Base-by-base conservation (phyloP, 768 basidiomycete species). In the Rhodosporidiobolus odoratus region DNA sequence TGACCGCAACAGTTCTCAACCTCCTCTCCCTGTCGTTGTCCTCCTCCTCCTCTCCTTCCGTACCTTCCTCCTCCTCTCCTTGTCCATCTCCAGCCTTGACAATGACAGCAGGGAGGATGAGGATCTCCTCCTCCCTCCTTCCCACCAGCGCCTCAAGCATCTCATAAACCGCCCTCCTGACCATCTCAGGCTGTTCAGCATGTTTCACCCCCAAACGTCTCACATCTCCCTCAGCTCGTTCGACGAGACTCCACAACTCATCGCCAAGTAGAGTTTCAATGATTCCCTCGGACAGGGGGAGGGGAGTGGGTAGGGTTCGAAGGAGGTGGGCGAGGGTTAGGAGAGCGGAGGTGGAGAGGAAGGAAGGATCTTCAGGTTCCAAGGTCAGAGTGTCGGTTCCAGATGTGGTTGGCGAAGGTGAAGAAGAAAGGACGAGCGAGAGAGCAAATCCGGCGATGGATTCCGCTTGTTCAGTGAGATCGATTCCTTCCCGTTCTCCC, bases 341-440 rank as follows among this genome's bases (percentile, higher is more conserved):
- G 59, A 74, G 54, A 4, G 73, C 58, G 37, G 69, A 69, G 3
- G 68, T 74, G 43, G 59, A 58, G 4, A 70, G 69, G 54, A 73
- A 65, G 23, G 68, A 58, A 4, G 71, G 63, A 37, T 69, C 72
- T 52, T 65, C 65, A 6, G n/a, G 21, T 10, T 56, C 58, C 2
- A 25, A 4, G 30, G 23, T 13, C 7, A 62, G 62, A 4, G 50
- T 59, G 15, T 59, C 58, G 19, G 64, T 40, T 3, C 59, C 52
- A 9, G 59, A 25, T 15, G 48, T 8, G 0, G 63, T 35, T 10
- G 23, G 30, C 27, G 52, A 32, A 6, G 5, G 9, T 10, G 52
- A 53, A 9, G 3, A 15, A 9, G 53, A 53, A 59, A 68, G 69
- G 25, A 70, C 38, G 54, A 70, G 48, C 13, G 58, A 57, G 38